These are phyloP conservation scores for Magnusiomyces suaveolens DNA, from an alignment of 1,139 yeast species.

Conservation along the genomic window DNA sequence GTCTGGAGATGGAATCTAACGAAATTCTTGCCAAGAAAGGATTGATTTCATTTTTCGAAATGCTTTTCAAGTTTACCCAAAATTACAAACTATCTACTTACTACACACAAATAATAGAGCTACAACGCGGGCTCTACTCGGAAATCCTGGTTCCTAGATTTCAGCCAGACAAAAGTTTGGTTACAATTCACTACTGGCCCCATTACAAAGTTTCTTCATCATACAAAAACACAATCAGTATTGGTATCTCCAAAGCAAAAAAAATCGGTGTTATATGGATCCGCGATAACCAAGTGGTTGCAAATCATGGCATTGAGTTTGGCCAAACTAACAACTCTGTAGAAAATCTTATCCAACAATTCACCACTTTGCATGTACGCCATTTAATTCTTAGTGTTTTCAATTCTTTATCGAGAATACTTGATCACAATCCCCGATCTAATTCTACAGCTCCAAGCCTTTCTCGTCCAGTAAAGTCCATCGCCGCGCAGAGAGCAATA, in stretches of 20 bases:
- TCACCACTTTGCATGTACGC: conserved; percentile 26
- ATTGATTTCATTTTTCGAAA: conserved; percentile 51
- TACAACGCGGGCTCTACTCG: conserved; percentile 54
- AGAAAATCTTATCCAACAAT: conserved; percentile 24
- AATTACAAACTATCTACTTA: conserved; percentile 65
- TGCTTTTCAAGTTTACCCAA: conserved; percentile 61
- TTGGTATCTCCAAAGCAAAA: conserved; percentile 49
- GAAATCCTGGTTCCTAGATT: conserved; percentile 59
- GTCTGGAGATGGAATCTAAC: conserved; percentile 51
- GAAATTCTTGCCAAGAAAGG: conserved; percentile 44
- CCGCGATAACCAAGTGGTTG: conserved; percentile 43
- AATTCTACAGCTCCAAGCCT: not conserved
- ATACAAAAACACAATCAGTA: conserved; percentile 48
- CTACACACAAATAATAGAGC: conserved; percentile 51
- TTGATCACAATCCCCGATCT: conserved; percentile 1
- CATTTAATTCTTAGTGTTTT: conserved; percentile 24
- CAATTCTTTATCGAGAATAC: conserved; percentile 7
- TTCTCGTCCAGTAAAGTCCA: not conserved
- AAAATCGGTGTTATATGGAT: conserved; percentile 54
- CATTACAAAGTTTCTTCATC: conserved; percentile 4
- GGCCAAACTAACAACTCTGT: conserved; percentile 24
- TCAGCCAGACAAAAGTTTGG: conserved; percentile 51
- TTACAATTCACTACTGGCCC: conserved; percentile 66
- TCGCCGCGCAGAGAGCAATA: conserved; percentile 1
- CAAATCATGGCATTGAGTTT: conserved; percentile 21